Base-by-base conservation (phyloP, 1,139 yeast genomes). In the Pichiaceae sp. region DNA sequence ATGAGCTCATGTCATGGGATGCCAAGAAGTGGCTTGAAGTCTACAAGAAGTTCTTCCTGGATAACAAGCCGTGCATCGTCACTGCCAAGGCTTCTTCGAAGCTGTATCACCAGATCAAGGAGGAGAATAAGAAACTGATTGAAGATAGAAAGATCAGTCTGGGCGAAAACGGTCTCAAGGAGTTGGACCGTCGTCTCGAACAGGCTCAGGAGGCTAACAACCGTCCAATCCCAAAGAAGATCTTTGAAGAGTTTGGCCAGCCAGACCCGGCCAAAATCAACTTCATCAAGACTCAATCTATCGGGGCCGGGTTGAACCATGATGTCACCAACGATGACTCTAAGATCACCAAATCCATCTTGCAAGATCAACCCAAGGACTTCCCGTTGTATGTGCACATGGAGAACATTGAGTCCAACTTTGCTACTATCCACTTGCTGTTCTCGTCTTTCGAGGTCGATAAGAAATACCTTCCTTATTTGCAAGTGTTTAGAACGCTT, bases 371-470 rank as follows among this genome's bases (percentile, higher is more conserved):
- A 1, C 78, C 80, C 7, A 45, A 49, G 1, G 62, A 68, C 28
- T 70, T 80, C 46, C 89, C 94, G 6, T 57, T 87, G 29, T 79
- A 76, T 45, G 58, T 87, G 38, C 94, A 87, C 53, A 72, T 83
- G 49, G 96, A 91, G 58, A 75, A 80, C 44, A 82, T 75, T 54
- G 72, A 77, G 38, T 84, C 96, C 2, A 78, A 83, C 51, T 91
- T 91, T 56, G 75, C 85, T 18, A 76, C 83, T n/a, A 66, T 86
- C 17, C 72, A 77, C 42, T 55, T 86, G 26, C 61, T 82, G 26
- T 58, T 84, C 51, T 77, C 93, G 1, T 72, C 94, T 0, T 64
- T 72, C 7, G 65, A 59, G n/a, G 65, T 87, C 3, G 76, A 78
- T 25, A 67, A 71, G 28, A 57, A 63, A 2, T 61, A 80, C 20